Base-by-base conservation (phyloP, 2,329 filamentous ascomycete species). In the Trichoderma gracile region DNA sequence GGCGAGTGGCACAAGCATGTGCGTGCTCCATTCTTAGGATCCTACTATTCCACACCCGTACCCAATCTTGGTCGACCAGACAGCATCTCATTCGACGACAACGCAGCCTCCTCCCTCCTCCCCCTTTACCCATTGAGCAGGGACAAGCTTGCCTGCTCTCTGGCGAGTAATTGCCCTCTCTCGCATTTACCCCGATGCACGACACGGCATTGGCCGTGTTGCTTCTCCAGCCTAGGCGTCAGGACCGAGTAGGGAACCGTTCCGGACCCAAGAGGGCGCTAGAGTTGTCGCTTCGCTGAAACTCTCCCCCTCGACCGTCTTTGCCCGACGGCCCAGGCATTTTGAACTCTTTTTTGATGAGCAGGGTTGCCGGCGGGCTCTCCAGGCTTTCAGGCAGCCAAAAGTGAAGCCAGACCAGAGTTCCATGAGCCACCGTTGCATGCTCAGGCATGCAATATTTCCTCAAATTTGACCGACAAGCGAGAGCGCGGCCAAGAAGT, bases 301-400 rank as follows among this genome's bases (percentile, higher is more conserved):
- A 56, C 61, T 63, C 61, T 38, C 33, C 33, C 33, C 61, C 30
- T 56, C 43, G n/a, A 45, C 23, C 61, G 33, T 65, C 47, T 65
- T 52, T 65, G 49, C 49, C 63, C 56, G 49, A 60, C 4, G 3
- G 4, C 40, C 27, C 25, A 42, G 63, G 42, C 21, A 60, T 47
- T 53, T 53, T 61, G 58, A 61, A 61, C 58, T 42, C 47, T 61
- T 23, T 59, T 9, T 61, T 53, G 14, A 61, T 61, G 58, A 61
- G 50, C 40, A 61, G 58, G 58, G 47, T 38, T 38, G 27, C 23
- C 12, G 5, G 12, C 33, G 3, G 33, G 33, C 21, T 15, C 46
- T 33, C 25, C 30, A 50, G 42, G 15, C 33, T 45, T 17, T 33
- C 33, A 14, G 15, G 17, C 17, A 38, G 27, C 21, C 55, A 42